These are phyloP conservation scores for Niveomyces coronatus DNA, from an alignment of 2,329 filamentous ascomycete genomes.

Conservation along the genomic window DNA sequence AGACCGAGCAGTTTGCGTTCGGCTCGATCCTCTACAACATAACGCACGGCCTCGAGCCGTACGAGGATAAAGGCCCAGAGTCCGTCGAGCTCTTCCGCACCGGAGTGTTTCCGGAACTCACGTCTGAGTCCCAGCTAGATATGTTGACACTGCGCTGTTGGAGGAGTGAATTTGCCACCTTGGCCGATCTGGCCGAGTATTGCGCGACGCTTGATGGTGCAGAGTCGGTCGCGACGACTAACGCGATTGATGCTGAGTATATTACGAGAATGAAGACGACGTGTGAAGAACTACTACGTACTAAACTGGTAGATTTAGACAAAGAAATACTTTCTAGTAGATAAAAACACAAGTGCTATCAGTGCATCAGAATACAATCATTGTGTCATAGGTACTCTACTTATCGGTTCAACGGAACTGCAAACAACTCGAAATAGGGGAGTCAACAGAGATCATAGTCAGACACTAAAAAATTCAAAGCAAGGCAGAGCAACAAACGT, in stretches of 20 bases:
- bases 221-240: neutral
- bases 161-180: constrained; percentile 4
- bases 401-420: too few species aligned
- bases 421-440: too few species aligned
- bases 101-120: constrained; percentile 2
- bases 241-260: neutral
- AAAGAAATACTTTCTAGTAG: neutral
- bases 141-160: constrained; percentile 3
- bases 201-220: constrained; percentile 2
- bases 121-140: constrained; percentile 1
- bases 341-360: neutral
- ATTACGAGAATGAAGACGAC: neutral
- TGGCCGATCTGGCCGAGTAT: constrained; percentile 2
- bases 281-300: constrained; percentile 1
- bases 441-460: too few species aligned
- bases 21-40: constrained; percentile 6
- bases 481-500: too few species aligned
- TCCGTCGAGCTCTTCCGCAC: neutral
- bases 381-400: neutral
- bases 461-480: too few species aligned
- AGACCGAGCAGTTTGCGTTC: constrained; percentile 3
- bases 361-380: neutral
- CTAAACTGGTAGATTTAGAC: constrained; percentile 1
- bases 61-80: constrained; percentile 5
- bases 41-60: constrained; percentile 3